Conservation (phyloP, 2,329 filamentous ascomycete species). For the Aureobasidium sp. region DNA sequence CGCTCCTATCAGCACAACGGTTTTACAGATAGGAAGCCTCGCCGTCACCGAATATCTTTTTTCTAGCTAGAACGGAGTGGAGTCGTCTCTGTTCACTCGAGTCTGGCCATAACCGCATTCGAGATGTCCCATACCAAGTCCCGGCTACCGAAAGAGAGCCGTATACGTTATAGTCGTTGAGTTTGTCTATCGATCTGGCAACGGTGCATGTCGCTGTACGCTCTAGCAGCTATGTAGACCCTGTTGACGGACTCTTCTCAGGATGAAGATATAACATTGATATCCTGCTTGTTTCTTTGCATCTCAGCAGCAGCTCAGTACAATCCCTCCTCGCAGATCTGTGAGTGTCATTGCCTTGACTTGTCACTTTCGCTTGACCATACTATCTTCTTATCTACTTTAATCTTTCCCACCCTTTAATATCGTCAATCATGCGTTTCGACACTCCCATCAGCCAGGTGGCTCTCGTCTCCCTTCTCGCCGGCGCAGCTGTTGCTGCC, state of each 20-base stretch:
- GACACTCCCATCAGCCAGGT: slow-evolving; percentile 11
- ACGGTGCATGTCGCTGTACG: background rate
- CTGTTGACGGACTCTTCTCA: background rate
- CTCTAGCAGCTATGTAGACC: background rate
- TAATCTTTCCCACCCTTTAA: background rate
- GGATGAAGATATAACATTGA: background rate
- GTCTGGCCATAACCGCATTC: slow-evolving; percentile 5
- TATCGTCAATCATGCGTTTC: slow-evolving; percentile 9
- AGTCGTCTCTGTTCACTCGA: background rate
- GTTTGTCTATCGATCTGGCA: slow-evolving; percentile 9
- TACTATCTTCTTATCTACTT: background rate
- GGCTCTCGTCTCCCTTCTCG: slow-evolving; percentile 10
- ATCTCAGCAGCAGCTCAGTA: slow-evolving; percentile 6
- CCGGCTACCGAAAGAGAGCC: slow-evolving; percentile 2
- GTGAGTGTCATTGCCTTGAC: background rate
- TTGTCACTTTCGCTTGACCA: background rate
- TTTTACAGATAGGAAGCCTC: slow-evolving; percentile 13
- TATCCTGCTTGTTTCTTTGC: background rate
- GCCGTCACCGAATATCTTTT: background rate
- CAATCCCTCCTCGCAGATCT: background rate
- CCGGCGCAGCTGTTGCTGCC: slow-evolving; percentile 2
- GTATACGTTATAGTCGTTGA: background rate
- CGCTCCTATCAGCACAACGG: slow-evolving; percentile 11
- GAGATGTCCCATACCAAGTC: background rate
- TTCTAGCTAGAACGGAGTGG: background rate